Conservation (phyloP, 2,329 filamentous ascomycete species). For the Trichoderma oligosporum region DNA sequence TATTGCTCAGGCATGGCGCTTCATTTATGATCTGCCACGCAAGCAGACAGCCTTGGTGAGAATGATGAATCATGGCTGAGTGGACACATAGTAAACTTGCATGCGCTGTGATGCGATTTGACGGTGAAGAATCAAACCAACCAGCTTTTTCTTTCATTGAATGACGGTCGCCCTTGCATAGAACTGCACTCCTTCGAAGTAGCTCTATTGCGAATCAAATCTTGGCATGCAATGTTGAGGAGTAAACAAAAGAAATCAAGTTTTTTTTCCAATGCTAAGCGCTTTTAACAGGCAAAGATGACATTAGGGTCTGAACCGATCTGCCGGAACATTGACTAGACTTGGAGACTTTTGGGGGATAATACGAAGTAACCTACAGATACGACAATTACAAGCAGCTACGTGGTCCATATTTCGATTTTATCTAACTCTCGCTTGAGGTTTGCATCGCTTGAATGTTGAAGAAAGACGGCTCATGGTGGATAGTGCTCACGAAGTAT, state of each 20-base stretch:
- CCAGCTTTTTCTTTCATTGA: neutral
- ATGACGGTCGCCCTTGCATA: neutral
- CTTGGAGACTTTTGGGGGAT: neutral
- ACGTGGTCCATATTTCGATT: too few species aligned
- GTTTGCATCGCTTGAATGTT: too few species aligned
- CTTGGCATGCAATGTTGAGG: neutral
- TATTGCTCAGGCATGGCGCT: neutral
- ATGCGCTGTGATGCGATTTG: neutral
- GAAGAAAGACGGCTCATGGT: neutral
- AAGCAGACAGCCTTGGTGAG: neutral
- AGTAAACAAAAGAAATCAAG: neutral
- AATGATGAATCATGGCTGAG: neutral
- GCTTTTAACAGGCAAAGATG: neutral
- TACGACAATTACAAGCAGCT: neutral
- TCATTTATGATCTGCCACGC: neutral
- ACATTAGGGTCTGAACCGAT: neutral
- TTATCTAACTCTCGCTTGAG: too few species aligned
- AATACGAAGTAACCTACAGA: neutral
- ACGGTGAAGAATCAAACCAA: neutral
- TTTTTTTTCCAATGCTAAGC: neutral
- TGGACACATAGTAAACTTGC: neutral
- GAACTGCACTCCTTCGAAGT: neutral
- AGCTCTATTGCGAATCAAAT: neutral
- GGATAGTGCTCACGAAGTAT: neutral
- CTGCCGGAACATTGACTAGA: neutral